Percentiles rank a stretch among this genome's conserved stretches.
phyloP scores from a whole-genome alignment of 2,329 filamentous ascomycete genomes.

The Onygena corvina region DNA sequence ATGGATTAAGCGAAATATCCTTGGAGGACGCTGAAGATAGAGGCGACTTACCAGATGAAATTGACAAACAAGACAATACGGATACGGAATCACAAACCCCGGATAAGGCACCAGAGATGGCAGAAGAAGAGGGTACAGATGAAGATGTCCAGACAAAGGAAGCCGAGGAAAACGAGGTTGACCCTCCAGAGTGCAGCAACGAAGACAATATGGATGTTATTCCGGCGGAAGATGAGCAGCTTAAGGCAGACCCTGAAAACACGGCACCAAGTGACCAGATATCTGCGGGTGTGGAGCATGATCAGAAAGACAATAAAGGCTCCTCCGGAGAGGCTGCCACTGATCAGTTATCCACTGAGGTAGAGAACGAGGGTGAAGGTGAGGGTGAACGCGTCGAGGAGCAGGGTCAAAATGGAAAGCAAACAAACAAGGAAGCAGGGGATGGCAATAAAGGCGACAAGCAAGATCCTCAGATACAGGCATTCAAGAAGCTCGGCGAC shows the following conservation, averaged over 20 bases:
- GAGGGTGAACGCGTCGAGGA: conserved; percentile 26
- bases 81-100: conserved; percentile 19
- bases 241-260: conserved; percentile 44
- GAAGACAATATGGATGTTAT: conserved; percentile 43
- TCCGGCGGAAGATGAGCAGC: conserved; percentile 37
- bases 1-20: conserved; percentile 39
- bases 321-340: conserved; percentile 38
- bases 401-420: conserved; percentile 22
- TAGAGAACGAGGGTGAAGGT: conserved; percentile 35
- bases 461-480: conserved; percentile 44
- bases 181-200: conserved; percentile 31
- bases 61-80: conserved; percentile 19
- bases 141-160: conserved; percentile 39
- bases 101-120: conserved; percentile 29
- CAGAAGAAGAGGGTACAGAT: conserved; percentile 24
- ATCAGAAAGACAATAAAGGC: conserved; percentile 33
- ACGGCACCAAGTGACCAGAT: conserved; percentile 35
- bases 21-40: conserved; percentile 30
- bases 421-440: conserved; percentile 21
- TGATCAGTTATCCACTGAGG: conserved; percentile 34
- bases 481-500: conserved; percentile 91
- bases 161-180: conserved; percentile 22
- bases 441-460: conserved; percentile 27
- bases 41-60: conserved; percentile 19
- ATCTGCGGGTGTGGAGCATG: conserved; percentile 30